Conservation (phyloP, 2,329 filamentous ascomycete species). For the Teratosphaeria epicoccoides region DNA sequence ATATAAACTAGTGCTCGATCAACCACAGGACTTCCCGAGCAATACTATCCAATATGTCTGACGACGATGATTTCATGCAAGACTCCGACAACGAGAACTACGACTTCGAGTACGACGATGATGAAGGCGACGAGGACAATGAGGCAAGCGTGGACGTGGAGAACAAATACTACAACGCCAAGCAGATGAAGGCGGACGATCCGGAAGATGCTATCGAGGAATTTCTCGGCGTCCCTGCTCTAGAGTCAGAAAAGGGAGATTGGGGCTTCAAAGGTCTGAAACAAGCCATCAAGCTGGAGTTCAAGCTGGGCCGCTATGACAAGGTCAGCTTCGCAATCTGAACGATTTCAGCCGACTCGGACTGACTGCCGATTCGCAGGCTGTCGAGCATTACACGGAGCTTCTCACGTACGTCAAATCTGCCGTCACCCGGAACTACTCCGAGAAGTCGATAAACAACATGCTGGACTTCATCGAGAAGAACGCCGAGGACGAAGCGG, state of each 20-base stretch:
- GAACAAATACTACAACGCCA: slow-evolving; percentile 99
- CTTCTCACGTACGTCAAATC: slow-evolving; percentile 96
- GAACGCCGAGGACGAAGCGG: slow-evolving; percentile 59
- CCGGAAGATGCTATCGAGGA: slow-evolving; percentile 83
- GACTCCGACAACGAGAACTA: slow-evolving; percentile 83
- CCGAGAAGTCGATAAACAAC: slow-evolving; percentile 98
- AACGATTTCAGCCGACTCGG: not conserved
- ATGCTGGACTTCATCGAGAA: slow-evolving; percentile 98
- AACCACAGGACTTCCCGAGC: not conserved
- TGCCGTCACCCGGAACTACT: slow-evolving; percentile 94
- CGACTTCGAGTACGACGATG: slow-evolving; percentile 96
- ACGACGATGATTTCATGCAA: slow-evolving; percentile 87
- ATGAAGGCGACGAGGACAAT: slow-evolving; percentile 81
- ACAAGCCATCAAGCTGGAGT: slow-evolving; percentile 95
- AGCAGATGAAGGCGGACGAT: slow-evolving; percentile 82
- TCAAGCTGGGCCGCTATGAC: slow-evolving; percentile 78
- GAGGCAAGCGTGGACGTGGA: slow-evolving; percentile 87
- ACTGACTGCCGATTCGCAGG: slow-evolving; percentile 40
- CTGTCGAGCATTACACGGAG: slow-evolving; percentile 83
- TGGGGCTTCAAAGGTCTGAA: slow-evolving; percentile 99
- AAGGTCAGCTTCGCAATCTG: slow-evolving; percentile 43
- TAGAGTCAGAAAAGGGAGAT: slow-evolving; percentile 88
- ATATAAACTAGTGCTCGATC: not conserved
- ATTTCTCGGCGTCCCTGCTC: slow-evolving; percentile 73
- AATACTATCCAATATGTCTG: slow-evolving; percentile 51